Base-by-base conservation (phyloP, 2,329 filamentous ascomycete genomes). In the Penicillium sp. region DNA sequence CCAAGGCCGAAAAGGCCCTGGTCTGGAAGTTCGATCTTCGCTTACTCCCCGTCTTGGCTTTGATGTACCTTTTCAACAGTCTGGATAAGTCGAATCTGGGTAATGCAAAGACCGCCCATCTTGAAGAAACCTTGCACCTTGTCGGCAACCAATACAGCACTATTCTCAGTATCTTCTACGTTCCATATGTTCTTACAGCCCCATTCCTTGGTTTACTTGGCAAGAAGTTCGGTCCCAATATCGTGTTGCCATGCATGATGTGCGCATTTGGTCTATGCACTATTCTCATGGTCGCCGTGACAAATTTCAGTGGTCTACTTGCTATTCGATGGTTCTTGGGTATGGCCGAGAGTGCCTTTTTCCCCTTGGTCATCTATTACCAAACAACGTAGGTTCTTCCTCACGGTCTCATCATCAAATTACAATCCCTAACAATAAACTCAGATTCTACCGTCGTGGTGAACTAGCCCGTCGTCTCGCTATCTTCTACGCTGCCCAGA, bases 41-140 rank as follows among this genome's bases (percentile, higher is more conserved):
- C 14, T 49, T 85, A 49, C 69, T 85, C 14, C 83, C 83, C 3
- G 76, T 84, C 45, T 68, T 85, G 9, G 79, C 82, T 0, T 60
- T 82, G 39, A 84, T 85, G 81, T 85, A 84, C 55, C 72, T 84
- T 2, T 83, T 81, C 70, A 79, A 79, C 64, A 72, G 72, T 33
- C 69, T 77, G 7, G 77, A 79, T 60, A 78, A 78, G 55, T 70
- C 69, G 45, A 80, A 80, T 47, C 53, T 72, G 26, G 67, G 67
- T 7, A 69, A 69, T 60, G 67, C 67, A 21, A 69, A 69, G 54
- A 69, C 67, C 3, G 67, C 65, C 2, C 63, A 63, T 3, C 51
- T 69, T 4, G 63, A 65, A 44, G 57, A 65, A 65, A 65, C 65
- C 9, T 61, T 69, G 14, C 54, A 61, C 9, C 49, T 69, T 16